These are phyloP conservation scores for Endotrypanum monterogeii DNA, from an alignment of 208 protist species.

Conservation along the genomic window DNA sequence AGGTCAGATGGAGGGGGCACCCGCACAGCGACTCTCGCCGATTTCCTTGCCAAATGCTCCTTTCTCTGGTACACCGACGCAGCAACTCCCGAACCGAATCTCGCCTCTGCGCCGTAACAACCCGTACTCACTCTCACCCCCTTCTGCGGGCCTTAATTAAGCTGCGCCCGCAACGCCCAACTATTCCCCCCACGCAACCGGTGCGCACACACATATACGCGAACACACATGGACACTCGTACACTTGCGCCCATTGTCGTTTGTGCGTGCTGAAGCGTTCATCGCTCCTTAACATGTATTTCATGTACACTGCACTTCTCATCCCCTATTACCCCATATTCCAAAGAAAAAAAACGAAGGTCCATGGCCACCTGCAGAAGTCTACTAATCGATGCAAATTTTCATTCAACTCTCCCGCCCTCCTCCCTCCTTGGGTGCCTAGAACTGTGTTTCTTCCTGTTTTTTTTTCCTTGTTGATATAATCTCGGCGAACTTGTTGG, in stretches of 20 bases:
- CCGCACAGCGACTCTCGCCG: slow-evolving; percentile 32
- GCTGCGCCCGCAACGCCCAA: neutral
- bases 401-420: no score
- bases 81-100: slow-evolving; percentile 24
- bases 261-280: no score
- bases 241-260: neutral
- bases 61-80: slow-evolving; percentile 7
- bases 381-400: no score
- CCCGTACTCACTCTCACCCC: slow-evolving; percentile 36
- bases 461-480: no score
- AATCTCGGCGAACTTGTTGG: no score
- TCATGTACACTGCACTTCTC: no score
- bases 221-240: neutral
- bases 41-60: slow-evolving; percentile 8
- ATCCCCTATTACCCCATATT: no score
- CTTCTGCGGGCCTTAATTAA: slow-evolving; percentile 20
- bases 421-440: no score
- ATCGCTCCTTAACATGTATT: no score
- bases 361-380: no score
- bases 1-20: slow-evolving; percentile 4
- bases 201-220: neutral
- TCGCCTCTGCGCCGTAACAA: slow-evolving; percentile 39
- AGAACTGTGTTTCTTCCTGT: no score
- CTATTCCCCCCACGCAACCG: neutral
- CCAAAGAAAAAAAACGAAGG: no score